Base-by-base conservation (phyloP, 73 alveolate genomes). In the Symbiodinium natans region DNA sequence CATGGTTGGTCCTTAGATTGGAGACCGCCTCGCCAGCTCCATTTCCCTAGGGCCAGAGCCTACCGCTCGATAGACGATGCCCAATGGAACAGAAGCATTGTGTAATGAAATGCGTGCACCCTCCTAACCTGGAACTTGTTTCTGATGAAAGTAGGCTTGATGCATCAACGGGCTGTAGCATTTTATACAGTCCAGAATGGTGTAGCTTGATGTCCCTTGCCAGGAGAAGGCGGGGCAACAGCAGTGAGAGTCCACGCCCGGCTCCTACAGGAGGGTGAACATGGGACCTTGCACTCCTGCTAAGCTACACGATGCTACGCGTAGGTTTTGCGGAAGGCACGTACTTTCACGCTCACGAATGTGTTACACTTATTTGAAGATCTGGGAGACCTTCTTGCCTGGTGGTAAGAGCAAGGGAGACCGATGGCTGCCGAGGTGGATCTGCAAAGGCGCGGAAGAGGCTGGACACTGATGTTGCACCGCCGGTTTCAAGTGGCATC, bases 161-260 rank as follows among this genome's bases (percentile, higher is more conserved):
- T 13, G 59, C 59, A 21, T 46, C 25, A 21, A 46, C 59, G 9
- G 15, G 15, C n/a, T n/a, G 27, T 15, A 52, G 2, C 25, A 23
- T 52, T 23, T 21, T 29, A 52, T 52, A 52, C 23, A 9, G 27
- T 29, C 29, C 17, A 52, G 68, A 52, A 52, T 23, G 71, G 31
- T 52, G 71, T 21, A 21, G 71, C 80, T 9, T 63, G 36, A 17
- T 63, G 40, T 13, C 36, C 80, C 27, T 23, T 29, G 80, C n/a
- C 80, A 63, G 80, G 80, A 63, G 80, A n/a, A 63, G 80, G 80
- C 80, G 80, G 36, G 80, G 33, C 80, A 29, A 63, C 38, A 63
- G 80, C 80, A 63, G 80, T 9, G 80, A 63, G 33, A 63, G 80
- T 17, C 33, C 38, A 27, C 80, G 80, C 80, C 80, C 80, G 27